These are phyloP conservation scores for Rhodomyrtus tomentosa DNA, from an alignment of 345 rosid genomes.

Conservation along the genomic window DNA sequence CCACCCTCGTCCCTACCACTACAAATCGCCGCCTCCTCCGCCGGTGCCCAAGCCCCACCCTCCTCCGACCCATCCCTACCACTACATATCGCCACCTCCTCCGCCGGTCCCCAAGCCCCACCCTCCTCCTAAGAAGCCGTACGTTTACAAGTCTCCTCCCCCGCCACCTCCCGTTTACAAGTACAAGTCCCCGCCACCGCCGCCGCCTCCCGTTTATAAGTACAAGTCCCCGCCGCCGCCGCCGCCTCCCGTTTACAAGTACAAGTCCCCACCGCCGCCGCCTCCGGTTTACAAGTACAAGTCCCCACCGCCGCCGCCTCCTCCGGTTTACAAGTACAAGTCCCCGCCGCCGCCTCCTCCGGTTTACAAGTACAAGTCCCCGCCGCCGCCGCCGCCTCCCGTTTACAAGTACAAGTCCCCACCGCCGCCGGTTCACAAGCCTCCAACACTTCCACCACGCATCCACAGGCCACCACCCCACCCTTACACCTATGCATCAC, in stretches of 20 bases:
- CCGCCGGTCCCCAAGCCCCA: constrained; percentile 3
- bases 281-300: background rate
- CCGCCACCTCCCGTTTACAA: background rate
- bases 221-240: constrained; percentile 8
- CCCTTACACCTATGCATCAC: constrained; percentile 6
- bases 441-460: background rate
- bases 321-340: background rate
- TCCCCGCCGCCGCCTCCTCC: constrained; percentile 19
- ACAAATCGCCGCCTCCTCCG: background rate
- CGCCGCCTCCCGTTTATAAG: background rate
- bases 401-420: background rate
- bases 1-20: no score
- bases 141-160: constrained; percentile 2
- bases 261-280: constrained; percentile 5
- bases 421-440: constrained; percentile 1
- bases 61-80: constrained; percentile 3
- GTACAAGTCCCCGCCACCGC: background rate
- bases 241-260: background rate
- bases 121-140: background rate
- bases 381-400: background rate
- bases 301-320: constrained; percentile 4
- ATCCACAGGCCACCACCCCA: constrained; percentile 2
- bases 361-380: constrained; percentile 6
- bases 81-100: constrained; percentile 19
- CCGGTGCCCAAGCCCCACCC: constrained; percentile 3